These are phyloP conservation scores for Phytophthora hybrid DNA, from an alignment of 352 stramenopile genomes.

Conservation along the genomic window DNA sequence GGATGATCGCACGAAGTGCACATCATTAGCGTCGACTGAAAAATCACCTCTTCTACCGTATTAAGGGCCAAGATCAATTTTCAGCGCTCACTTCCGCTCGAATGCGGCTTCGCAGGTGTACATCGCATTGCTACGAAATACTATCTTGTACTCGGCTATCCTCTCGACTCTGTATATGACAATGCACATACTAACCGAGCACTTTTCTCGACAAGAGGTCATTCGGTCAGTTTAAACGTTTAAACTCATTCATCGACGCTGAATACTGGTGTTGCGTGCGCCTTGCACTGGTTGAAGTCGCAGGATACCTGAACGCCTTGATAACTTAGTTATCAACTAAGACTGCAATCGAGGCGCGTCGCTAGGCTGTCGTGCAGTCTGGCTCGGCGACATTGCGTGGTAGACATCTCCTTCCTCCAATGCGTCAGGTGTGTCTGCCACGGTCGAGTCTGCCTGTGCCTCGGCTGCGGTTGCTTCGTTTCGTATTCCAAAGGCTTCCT, in stretches of 20 bases:
- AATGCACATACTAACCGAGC: too few species aligned
- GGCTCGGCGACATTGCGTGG: constrained; percentile 40
- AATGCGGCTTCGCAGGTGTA: background rate
- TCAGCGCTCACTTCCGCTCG: background rate
- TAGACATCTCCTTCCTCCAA: constrained; percentile 52
- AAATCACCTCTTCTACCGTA: background rate
- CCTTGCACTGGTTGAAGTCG: background rate
- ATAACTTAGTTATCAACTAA: background rate
- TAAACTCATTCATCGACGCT: background rate
- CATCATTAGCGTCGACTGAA: background rate
- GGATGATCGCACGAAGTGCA: too few species aligned
- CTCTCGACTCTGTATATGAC: too few species aligned
- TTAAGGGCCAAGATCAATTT: background rate
- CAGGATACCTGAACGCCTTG: background rate
- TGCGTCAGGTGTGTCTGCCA: constrained; percentile 15
- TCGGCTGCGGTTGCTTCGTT: background rate
- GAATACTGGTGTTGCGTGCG: background rate
- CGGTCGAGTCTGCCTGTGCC: background rate
- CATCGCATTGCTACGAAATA: too few species aligned
- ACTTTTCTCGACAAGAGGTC: background rate
- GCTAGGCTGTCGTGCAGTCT: background rate
- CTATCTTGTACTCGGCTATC: too few species aligned
- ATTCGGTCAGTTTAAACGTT: background rate
- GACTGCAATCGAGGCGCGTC: constrained; percentile 10
- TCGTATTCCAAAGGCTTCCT: constrained; percentile 19